A percentile compares a stretch with the other conserved stretches of the same genome.
These are phyloP conservation scores for Populus hybrid DNA, from an alignment of 441 rosid species.

Conservation along the genomic window DNA sequence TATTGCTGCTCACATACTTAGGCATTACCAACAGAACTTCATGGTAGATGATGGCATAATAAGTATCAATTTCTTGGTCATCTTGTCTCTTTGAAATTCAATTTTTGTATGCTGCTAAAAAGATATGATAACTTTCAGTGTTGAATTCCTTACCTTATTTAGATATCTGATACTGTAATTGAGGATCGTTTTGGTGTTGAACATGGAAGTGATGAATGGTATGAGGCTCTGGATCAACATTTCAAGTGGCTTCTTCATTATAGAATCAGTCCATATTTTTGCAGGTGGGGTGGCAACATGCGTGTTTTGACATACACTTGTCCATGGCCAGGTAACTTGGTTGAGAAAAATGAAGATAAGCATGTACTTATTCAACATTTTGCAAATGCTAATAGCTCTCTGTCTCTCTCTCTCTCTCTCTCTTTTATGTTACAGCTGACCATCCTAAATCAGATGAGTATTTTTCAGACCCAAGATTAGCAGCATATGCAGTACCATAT, in stretches of 20 bases:
- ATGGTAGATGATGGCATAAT: not conserved
- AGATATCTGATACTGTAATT: constrained; percentile 96
- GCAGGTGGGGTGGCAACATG: constrained; percentile 93
- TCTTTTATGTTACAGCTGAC: constrained; percentile 50
- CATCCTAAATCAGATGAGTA: constrained; percentile 91
- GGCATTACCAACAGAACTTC: not conserved
- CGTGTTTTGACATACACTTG: constrained; percentile 92
- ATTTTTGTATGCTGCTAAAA: not conserved
- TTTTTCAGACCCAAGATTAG: constrained; percentile 80
- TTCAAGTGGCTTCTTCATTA: constrained; percentile 96
- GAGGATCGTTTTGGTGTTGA: constrained; percentile 92
- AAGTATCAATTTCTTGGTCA: not conserved
- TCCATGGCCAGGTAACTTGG: constrained; percentile 83
- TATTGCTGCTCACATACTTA: not conserved
- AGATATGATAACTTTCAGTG: constrained; percentile 4
- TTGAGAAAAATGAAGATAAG: constrained; percentile 8
- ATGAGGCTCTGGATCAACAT: constrained; percentile 68
- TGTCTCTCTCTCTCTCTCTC: constrained; percentile 12
- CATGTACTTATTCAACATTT: not conserved
- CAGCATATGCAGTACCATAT: constrained; percentile 91
- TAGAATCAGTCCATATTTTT: constrained; percentile 90
- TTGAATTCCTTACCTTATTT: constrained; percentile 32
- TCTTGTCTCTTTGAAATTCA: not conserved
- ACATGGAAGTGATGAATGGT: constrained; percentile 89
- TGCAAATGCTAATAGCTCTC: constrained; percentile 7